Base-by-base conservation (phyloP, 371 early-diverging fungal genomes). In the Apophysomyces elegans region DNA sequence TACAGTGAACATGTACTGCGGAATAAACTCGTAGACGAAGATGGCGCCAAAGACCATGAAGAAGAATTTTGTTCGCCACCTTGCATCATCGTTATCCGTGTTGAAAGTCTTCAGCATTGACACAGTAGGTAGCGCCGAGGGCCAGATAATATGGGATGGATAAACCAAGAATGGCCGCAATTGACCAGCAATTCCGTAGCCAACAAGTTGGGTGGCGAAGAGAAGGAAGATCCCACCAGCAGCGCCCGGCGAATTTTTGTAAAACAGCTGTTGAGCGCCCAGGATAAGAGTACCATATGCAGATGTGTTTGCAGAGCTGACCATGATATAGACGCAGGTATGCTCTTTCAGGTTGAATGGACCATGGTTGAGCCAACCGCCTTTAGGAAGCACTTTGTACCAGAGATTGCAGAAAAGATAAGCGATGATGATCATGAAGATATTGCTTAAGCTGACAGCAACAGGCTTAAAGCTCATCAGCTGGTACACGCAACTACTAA, bases 71-170 rank as follows among this genome's bases (percentile, higher is more conserved):
- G 78, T 76, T 16, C 91, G 66, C 84, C 88, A 88, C 65, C 85
- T 83, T 54, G 90, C 76, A 66, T 84, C 83, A 38, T 81, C 75
- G 18, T 84, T 80, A 18, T 83, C 74, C 0, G 76, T 50, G 71
- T 93, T 94, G 21, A 95, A 81, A 0, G 93, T 86, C 26, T 83
- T 81, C 65, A 93, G 84, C 43, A 96, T 66, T 0, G 95, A 90
- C 57, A 90, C 86, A 26, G 79, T 83, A 47, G 92, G 84, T 45
- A 96, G 76, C 56, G 77, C 85, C 12, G 83, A 74, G 7, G 95
- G 95, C 95, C 95, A 96, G 36, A 93, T 79, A 95, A 96, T 93
- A 50, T 76, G 74, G 2, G 89, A 76, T 11, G 95, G 95, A 35
- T 87, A 81, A 13, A 96, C 93, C 21, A 95, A 77, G 75, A 87